Evolutionary conservation across 192 early-diverging fungal species (phyloP).

Genomic region (Neocallimastix lanati): DNA sequence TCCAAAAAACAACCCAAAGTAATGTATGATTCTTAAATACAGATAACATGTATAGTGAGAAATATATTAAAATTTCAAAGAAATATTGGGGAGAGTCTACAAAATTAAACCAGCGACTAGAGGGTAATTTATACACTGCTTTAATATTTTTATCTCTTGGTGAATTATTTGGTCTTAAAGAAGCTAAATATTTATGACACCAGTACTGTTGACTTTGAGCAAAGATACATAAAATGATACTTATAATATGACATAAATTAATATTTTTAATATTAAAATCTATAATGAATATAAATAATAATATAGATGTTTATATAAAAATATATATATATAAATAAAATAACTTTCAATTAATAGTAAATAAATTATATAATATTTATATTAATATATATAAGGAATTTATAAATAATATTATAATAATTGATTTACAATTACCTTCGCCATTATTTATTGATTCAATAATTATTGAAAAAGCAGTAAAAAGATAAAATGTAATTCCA

Average conservation of each 20-base stretch:
- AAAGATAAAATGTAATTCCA: conserved; percentile 1
- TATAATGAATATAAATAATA: too few relatives aligned
- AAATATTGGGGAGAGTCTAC: conserved; percentile 4
- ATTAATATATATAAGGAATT: too few relatives aligned
- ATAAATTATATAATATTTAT: too few relatives aligned
- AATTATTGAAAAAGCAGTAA: not conserved
- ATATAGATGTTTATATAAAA: too few relatives aligned
- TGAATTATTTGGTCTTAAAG: not conserved
- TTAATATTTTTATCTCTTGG: not conserved
- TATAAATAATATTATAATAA: too few relatives aligned
- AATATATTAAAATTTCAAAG: conserved; percentile 3
- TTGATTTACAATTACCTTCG: too few relatives aligned
- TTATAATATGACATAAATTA: not conserved
- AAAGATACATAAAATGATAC: not conserved
- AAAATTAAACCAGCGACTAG: not conserved
- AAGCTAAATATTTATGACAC: conserved; percentile 3
- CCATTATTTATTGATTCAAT: not conserved
- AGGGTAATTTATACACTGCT: not conserved
- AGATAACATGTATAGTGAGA: not conserved
- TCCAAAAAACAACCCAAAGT: not conserved
- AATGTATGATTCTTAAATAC: not conserved
- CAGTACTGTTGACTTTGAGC: conserved; percentile 1
- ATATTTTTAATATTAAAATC: not conserved
- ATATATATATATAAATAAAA: too few relatives aligned
- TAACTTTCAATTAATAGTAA: too few relatives aligned